These are phyloP conservation scores for Coelastrella sp. DNA, from an alignment of 139 green algal genomes.

Conservation along the genomic window DNA sequence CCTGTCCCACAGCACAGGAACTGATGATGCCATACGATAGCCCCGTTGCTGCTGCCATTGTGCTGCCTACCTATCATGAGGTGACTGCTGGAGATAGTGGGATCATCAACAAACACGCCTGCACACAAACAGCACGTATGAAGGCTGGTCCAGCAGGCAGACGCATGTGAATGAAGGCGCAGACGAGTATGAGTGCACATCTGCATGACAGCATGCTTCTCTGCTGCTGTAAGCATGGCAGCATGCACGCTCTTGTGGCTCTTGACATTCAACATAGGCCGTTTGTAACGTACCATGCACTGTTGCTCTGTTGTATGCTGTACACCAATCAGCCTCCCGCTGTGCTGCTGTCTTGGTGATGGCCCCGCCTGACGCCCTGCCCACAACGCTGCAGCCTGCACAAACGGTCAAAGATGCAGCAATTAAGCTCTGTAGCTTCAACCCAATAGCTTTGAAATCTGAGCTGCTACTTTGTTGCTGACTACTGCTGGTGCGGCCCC, in stretches of 20 bases:
- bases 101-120: slow-evolving; percentile 30
- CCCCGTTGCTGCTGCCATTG: background rate
- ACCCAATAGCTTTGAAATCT: background rate
- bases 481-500: background rate
- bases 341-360: background rate
- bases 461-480: background rate
- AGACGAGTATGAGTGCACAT: background rate
- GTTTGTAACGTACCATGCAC: slow-evolving; percentile 3
- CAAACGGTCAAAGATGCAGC: background rate
- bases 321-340: slow-evolving; percentile 1
- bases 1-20: background rate
- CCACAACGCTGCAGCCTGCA: slow-evolving; percentile 28
- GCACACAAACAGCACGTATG: background rate
- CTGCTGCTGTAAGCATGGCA: background rate
- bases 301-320: background rate
- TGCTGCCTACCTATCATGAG: slow-evolving; percentile 12
- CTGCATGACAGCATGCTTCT: background rate
- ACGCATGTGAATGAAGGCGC: background rate
- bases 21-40: background rate
- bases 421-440: too few relatives aligned
- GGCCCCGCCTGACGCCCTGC: background rate
- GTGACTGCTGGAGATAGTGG: background rate
- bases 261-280: background rate
- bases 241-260: too few relatives aligned
- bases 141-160: background rate